Evolutionary conservation across 176 grass and related monocot species (phyloP).

Genomic region (Lolium rigidum): DNA sequence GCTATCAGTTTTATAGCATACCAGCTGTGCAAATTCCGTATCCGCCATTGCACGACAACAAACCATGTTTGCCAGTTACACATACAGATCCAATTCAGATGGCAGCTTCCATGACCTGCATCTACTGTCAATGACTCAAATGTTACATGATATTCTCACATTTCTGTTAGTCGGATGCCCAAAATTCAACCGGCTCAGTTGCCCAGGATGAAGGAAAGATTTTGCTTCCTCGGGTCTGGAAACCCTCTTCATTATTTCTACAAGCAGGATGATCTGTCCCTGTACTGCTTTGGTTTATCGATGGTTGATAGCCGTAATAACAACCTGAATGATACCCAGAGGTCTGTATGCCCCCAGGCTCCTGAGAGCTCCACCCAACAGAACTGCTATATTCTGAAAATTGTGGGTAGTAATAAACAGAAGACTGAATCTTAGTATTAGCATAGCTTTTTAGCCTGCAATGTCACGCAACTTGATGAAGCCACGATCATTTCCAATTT

Average conservation of each 20-base stretch:
- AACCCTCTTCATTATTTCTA: constrained; percentile 39
- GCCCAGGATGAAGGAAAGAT: constrained; percentile 52
- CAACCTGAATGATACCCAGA: constrained; percentile 54
- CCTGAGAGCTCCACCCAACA: constrained; percentile 30
- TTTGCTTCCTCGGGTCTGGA: constrained; percentile 46
- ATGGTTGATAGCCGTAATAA: constrained; percentile 56
- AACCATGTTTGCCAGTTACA: neutral
- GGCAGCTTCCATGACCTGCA: constrained; percentile 11
- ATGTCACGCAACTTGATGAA: constrained; percentile 11
- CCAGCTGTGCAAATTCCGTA: too few relatives aligned
- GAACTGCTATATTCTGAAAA: constrained; percentile 48
- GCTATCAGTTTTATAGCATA: too few relatives aligned
- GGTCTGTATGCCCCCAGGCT: constrained; percentile 33
- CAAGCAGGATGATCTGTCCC: constrained; percentile 30
- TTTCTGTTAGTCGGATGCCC: constrained; percentile 30
- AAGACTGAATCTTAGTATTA: constrained; percentile 48
- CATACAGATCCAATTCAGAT: constrained; percentile 26
- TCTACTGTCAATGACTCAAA: constrained; percentile 33
- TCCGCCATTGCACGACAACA: too few relatives aligned
- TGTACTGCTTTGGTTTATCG: constrained; percentile 53
- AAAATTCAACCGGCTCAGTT: constrained; percentile 32
- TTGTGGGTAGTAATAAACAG: constrained; percentile 36
- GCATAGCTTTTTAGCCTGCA: constrained; percentile 60
- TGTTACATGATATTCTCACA: constrained; percentile 11
- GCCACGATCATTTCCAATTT: neutral